Evolutionary conservation across 495 filamentous ascomycete species (phyloP), one percentile per base, ranked within the genome.

Genomic region (Pyrenopolyporus hunteri): DNA sequence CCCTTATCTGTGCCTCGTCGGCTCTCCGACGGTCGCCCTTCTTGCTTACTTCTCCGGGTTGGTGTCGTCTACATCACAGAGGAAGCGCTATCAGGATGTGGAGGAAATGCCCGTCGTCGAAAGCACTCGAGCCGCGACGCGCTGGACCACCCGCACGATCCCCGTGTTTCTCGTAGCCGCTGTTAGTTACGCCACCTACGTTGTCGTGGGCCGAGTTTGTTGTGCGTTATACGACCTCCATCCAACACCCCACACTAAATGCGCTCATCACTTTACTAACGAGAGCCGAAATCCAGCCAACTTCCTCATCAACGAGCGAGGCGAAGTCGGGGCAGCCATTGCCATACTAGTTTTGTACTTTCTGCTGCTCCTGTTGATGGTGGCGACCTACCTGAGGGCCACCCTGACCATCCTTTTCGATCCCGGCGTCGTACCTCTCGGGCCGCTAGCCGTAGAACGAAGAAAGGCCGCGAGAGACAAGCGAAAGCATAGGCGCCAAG

Each of bases 271-370:
- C 20, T 45, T 31, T 51, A 14, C 54, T 65, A 17, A 63, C 45
- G 14, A 31, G 28, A n/a, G 20, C 16, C 42, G 20, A 16, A 11
- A 26, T 29, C 45, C 50, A 91, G 88, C 89, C 37, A 79, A 85
- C 62, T 88, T 85, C 66, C 82, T 90, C 37, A 76, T 91, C 55
- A 70, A 79, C 47, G 78, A 80, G 28, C 73, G 73, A 42, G 65
- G 78, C 16, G 74, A 80, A 35, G 63, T 71, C 60, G 83, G 83
- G 54, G 72, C 83, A 33, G 90, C 87, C 40, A 83, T 87, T 31
- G 83, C 82, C 3, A 84, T 95, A 52, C 73, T 96, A 42, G 81
- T 83, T 11, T 56, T 92, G 35, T 92, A 90, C 73, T 89, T 86
- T 58, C 10, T 88, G 40, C 80, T 93, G 19, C 76, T 97, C 23